phyloP scores from a whole-genome alignment of 495 filamentous ascomycete species.

The Penicillium soppii region DNA sequence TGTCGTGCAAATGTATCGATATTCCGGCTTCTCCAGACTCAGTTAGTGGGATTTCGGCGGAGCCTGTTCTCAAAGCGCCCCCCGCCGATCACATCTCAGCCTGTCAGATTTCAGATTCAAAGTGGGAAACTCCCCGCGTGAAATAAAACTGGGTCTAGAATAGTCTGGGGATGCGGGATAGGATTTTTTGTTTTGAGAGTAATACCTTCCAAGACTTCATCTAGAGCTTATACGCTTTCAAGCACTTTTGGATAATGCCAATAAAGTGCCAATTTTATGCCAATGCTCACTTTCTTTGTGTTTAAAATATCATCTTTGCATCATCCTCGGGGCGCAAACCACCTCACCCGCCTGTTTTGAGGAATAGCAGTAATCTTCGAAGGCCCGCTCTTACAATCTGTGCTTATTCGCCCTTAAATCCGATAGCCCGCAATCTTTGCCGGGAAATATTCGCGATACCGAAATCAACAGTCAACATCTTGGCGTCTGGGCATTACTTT shows the following conservation, averaged over 20 bases:
- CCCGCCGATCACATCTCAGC: constrained; percentile 17
- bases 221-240: background rate
- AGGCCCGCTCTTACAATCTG: too few relatives aligned
- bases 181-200: too few relatives aligned
- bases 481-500: background rate
- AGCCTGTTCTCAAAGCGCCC: constrained; percentile 1
- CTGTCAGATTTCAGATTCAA: constrained; percentile 7
- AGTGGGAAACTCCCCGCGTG: constrained; percentile 2
- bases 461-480: background rate
- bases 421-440: too few relatives aligned
- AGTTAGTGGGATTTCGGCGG: constrained; percentile 13
- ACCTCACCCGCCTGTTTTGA: too few relatives aligned
- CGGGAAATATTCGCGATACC: background rate
- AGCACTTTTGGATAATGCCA: background rate
- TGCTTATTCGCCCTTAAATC: too few relatives aligned
- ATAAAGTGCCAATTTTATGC: background rate
- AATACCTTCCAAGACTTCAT: background rate
- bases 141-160: constrained; percentile 3
- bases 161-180: background rate
- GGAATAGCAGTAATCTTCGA: too few relatives aligned
- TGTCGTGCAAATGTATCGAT: background rate
- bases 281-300: background rate
- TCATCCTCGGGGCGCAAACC: background rate
- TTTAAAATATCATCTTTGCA: background rate
- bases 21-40: constrained; percentile 20